These are phyloP conservation scores for Nicotiana rustica DNA, from an alignment of 305 asterid species.

Conservation along the genomic window DNA sequence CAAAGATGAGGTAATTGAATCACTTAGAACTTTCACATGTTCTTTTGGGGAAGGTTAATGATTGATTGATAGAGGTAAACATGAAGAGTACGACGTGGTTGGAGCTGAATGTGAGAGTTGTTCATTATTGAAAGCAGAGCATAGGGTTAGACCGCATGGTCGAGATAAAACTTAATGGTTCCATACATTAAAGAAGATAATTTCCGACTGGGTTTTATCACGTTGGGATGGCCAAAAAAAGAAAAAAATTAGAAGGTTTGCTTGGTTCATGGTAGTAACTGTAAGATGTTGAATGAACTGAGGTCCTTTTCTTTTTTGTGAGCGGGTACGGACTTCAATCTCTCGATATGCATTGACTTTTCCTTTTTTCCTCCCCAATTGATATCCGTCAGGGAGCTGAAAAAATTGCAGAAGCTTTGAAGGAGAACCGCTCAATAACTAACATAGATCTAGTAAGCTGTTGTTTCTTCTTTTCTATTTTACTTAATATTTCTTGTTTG, in stretches of 20 bases:
- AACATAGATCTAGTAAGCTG: constrained; percentile 73
- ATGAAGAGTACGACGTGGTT: background rate
- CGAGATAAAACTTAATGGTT: background rate
- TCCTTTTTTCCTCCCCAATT: background rate
- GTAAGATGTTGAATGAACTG: no score
- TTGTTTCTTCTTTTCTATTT: constrained; percentile 21
- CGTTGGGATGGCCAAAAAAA: background rate
- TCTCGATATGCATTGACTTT: constrained; percentile 1
- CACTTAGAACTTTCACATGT: constrained; percentile 5
- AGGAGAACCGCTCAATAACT: constrained; percentile 77
- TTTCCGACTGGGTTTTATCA: background rate
- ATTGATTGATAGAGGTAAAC: background rate
- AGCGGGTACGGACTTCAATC: background rate
- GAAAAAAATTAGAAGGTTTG: background rate
- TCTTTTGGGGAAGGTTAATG: background rate
- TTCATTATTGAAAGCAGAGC: background rate
- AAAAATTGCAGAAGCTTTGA: constrained; percentile 86
- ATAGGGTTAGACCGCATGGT: background rate
- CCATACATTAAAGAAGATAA: background rate
- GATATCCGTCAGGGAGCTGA: constrained; percentile 73
- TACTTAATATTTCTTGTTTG: background rate
- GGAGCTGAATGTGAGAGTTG: background rate
- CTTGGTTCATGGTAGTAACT: background rate
- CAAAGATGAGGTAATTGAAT: constrained; percentile 73
- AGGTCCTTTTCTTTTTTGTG: no score